These are phyloP conservation scores for Meyerozyma smithsonii DNA, from an alignment of 1,139 yeast species.

Conservation along the genomic window DNA sequence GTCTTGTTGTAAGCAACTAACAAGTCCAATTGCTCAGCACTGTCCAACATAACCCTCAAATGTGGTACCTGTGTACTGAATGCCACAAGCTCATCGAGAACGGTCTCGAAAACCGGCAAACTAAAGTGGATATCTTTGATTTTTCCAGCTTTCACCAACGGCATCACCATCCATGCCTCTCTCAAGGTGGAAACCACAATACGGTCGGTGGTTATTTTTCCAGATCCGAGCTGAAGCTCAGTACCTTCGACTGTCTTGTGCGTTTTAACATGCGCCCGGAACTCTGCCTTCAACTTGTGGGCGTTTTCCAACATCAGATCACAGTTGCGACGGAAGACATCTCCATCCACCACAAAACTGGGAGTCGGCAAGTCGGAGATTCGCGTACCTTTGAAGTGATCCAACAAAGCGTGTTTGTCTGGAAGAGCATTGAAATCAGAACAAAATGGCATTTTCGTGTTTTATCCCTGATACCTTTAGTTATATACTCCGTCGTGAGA, in stretches of 20 bases:
- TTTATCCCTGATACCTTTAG: neutral
- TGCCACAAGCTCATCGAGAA: slow-evolving; percentile 46
- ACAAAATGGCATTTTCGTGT: slow-evolving; percentile 9
- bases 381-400: slow-evolving; percentile 21
- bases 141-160: slow-evolving; percentile 39
- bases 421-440: slow-evolving; percentile 17
- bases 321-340: slow-evolving; percentile 21
- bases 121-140: slow-evolving; percentile 64
- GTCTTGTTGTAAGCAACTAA: slow-evolving; percentile 32
- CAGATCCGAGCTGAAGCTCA: slow-evolving; percentile 23
- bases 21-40: slow-evolving; percentile 48
- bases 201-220: slow-evolving; percentile 28
- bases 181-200: slow-evolving; percentile 68
- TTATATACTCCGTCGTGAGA: neutral
- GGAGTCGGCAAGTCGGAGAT: slow-evolving; percentile 50
- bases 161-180: slow-evolving; percentile 57
- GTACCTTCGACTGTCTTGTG: slow-evolving; percentile 51
- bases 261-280: slow-evolving; percentile 72
- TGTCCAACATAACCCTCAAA: slow-evolving; percentile 60
- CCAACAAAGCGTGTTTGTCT: slow-evolving; percentile 20
- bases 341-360: slow-evolving; percentile 40
- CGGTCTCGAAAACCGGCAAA: slow-evolving; percentile 57
- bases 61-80: slow-evolving; percentile 36
- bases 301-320: slow-evolving; percentile 31
- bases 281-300: slow-evolving; percentile 26